Base-by-base conservation (phyloP, 495 filamentous ascomycete species). In the Entonaema liquescens region DNA sequence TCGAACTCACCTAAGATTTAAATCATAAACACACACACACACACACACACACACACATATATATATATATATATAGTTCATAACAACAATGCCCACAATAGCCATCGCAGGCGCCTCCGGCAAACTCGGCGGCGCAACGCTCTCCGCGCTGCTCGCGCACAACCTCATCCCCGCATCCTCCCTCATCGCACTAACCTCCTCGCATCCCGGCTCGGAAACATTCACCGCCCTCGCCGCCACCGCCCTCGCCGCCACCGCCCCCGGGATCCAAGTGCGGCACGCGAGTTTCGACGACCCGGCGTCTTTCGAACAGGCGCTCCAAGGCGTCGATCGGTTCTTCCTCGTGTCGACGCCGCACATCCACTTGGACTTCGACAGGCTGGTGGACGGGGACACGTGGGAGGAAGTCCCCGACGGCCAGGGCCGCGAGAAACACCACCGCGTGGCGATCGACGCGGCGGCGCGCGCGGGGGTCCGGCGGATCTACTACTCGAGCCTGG, bases 401-500 rank as follows among this genome's bases (percentile, higher is more conserved):
- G 17, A 12, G 1, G 42, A 23, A 21, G 42, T 23, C 2, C 19
- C 76, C 9, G 57, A 74, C 1, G 77, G 74, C 25, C 9, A 71
- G 9, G 82, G 82, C 5, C 68, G 83, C 13, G 82, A 86, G 62
- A 68, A 47, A 1, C 79, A 83, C 29, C 88, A 91, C 55, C 78
- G 75, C 59, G 70, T 71, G 0, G 89, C 87, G 3, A 86, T 92
- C 23, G 78, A 88, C 60, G 86, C 88, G 2, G 90, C 90, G 0
- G 74, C 79, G 1, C 78, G 76, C 9, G 86, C 81, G 1, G 88
- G 87, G 29, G 87, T 92, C 3, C 80, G 79, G 59, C 85, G 91
- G 70, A 83, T 92, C 50, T 89, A 88, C 77, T 93, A 92, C 83
- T 86, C 86, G 4, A 89, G 87, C 8, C 85, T 93, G 5, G 90